Conservation (phyloP, 2,329 filamentous ascomycete genomes). For the Grosmannia penicillata region DNA sequence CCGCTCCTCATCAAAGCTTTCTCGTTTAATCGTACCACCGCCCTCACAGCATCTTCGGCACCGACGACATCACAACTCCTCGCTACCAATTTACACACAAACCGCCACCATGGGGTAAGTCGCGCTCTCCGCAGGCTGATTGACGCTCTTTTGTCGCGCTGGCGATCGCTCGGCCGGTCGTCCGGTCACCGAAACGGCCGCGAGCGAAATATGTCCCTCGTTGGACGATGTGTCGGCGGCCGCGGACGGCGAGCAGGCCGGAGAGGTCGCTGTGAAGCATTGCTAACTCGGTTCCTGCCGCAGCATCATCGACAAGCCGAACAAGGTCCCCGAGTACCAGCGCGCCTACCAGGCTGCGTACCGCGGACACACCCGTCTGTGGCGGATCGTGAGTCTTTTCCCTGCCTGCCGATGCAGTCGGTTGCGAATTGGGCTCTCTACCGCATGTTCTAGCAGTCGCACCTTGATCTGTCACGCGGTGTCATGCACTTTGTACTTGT, state of each 20-base stretch:
- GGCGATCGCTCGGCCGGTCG: not conserved
- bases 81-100: conserved; percentile 1
- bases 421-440: no score
- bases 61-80: conserved; percentile 3
- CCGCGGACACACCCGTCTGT: conserved; percentile 52
- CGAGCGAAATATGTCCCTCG: no score
- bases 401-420: no score
- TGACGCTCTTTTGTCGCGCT: not conserved
- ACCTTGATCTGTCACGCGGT: no score
- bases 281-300: conserved; percentile 14
- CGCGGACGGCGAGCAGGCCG: not conserved
- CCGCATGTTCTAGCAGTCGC: no score
- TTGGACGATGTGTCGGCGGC: not conserved
- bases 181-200: no score
- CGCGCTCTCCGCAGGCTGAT: no score
- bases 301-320: conserved; percentile 55
- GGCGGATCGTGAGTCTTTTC: conserved; percentile 58
- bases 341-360: conserved; percentile 61
- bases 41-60: not conserved
- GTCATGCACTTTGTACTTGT: no score
- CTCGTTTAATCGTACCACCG: conserved; percentile 9
- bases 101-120: conserved; percentile 12
- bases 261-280: not conserved
- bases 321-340: conserved; percentile 65
- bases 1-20: conserved; percentile 9